Evolutionary conservation across 306 rosid species (phyloP), one percentile per base, ranked within the genome.

Genomic region (Calophaca sinica): DNA sequence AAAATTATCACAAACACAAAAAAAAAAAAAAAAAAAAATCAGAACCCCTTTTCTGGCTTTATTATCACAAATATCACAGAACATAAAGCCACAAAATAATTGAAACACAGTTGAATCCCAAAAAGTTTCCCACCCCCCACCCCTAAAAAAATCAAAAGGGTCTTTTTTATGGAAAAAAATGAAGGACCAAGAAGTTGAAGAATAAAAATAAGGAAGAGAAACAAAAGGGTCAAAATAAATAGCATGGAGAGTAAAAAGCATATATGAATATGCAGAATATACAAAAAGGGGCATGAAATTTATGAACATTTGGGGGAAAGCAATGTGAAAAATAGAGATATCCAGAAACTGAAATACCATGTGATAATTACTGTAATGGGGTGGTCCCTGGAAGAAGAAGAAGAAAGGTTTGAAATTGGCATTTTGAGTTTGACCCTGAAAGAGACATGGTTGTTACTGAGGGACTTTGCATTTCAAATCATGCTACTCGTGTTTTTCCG

Each of bases 1-100:
- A 69, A 66, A 70, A 71, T 11, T 12, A 60, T 54, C 62, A 45
- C 68, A 63, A 45, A 67, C 64, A 45, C 31, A 81, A 78, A 79
- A 81, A 72, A 68, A 75, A 9, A 67, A 69, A 45, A 35, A 81
- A 78, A 79, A 81, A 72, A 68, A 75, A 9, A 45, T 60, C 75
- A 52, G 49, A 79, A 76, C 9, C 76, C 67, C 63, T 6, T 26
- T n/a, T n/a, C n/a, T 35, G 74, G 41, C 39, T 10, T 64, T 67
- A 5, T n/a, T 76, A 70, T 59, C 72, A 26, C 9, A 72, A 35
- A 11, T 72, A 58, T 77, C 82, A 66, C 41, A 5, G 36, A 55
- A 14, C 42, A 31, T 0, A 36, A 72, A 51, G 5, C 6, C 31
- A 32, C 44, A 57, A 73, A 33, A 10, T 59, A 14, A 14, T 45